Evolutionary conservation across 2,329 filamentous ascomycete genomes (phyloP).

Genomic region (Colletotrichum viniferum): DNA sequence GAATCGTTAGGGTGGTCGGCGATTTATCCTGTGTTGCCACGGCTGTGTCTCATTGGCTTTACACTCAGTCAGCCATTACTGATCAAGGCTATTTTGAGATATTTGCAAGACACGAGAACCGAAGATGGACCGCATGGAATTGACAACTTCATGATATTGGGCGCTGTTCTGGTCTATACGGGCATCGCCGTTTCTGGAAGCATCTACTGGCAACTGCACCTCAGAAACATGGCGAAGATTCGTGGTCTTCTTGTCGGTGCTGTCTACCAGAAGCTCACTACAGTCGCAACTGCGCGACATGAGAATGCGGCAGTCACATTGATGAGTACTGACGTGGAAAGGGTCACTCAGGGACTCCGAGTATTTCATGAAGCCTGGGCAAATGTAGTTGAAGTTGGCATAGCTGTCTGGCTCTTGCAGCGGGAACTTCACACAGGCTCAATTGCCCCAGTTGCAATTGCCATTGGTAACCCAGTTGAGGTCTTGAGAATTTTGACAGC

Average conservation of each 20-base stretch:
- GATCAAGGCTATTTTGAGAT: not conserved
- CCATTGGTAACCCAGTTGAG: not conserved
- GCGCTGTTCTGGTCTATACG: rapidly evolving
- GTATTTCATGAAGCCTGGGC: not conserved
- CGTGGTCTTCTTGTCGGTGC: not conserved
- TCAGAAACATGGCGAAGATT: not conserved
- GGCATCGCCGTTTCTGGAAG: not conserved
- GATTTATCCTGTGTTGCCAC: rapidly evolving
- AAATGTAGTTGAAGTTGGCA: not conserved
- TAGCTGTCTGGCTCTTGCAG: not conserved
- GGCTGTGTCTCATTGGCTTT: not conserved
- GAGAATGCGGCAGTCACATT: not conserved
- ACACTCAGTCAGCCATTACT: not conserved
- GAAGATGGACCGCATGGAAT: not conserved
- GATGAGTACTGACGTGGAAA: not conserved
- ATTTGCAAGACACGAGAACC: not conserved
- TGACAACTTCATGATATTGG: not conserved
- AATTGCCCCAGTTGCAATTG: not conserved
- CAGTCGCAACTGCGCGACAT: not conserved
- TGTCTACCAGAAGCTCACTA: not conserved
- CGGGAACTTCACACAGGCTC: not conserved
- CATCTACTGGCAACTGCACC: not conserved
- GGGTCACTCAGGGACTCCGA: not conserved
- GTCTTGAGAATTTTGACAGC: rapidly evolving
- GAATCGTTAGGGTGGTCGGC: not conserved